These are phyloP conservation scores for Brasilioporus rufonigricans DNA, from an alignment of 768 basidiomycete genomes.

Conservation along the genomic window DNA sequence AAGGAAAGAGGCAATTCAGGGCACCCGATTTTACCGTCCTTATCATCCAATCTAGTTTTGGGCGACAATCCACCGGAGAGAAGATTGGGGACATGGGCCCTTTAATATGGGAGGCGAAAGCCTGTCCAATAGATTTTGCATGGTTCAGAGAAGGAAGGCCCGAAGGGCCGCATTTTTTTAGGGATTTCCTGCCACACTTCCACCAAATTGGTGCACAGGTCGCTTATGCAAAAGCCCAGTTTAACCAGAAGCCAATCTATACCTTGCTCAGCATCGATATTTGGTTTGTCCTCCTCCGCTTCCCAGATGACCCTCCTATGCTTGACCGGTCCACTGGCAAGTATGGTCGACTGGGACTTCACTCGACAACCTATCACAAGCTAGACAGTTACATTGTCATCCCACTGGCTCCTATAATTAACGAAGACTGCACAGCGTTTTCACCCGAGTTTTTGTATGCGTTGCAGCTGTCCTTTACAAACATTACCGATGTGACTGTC, in stretches of 20 bases:
- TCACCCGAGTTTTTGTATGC: neutral
- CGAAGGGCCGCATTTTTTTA: too few relatives aligned
- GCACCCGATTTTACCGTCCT: neutral
- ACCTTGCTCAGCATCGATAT: neutral
- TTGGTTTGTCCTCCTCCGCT: neutral
- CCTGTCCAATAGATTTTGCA: neutral
- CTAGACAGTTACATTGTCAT: neutral
- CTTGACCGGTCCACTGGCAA: neutral
- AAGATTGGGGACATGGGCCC: neutral
- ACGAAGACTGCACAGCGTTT: neutral
- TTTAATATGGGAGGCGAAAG: neutral
- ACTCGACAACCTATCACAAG: neutral
- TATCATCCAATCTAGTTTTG: neutral
- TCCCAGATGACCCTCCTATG: neutral
- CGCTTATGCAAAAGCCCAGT: neutral
- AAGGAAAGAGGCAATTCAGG: neutral
- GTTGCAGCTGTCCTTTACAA: neutral
- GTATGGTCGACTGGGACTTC: neutral
- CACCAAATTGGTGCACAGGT: neutral
- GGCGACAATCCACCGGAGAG: neutral
- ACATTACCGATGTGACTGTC: neutral
- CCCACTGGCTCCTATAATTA: neutral
- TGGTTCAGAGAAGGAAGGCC: neutral
- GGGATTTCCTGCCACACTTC: neutral
- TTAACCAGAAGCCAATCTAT: neutral